Evolutionary conservation across 495 filamentous ascomycete genomes (phyloP).

Genomic region (Geoglossum glabrum): DNA sequence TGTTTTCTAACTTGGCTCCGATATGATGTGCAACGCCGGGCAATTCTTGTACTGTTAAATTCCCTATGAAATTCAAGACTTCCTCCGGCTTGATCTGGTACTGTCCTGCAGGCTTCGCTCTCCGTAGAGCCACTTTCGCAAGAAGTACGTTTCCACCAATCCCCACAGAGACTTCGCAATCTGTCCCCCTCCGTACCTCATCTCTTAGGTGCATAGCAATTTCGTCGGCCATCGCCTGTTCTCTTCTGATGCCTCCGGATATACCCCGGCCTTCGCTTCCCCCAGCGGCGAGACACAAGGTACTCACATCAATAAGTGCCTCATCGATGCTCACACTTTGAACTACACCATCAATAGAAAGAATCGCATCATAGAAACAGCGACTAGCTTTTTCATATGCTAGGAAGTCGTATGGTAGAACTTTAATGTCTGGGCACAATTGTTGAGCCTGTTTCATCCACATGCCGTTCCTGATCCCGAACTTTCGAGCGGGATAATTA

Average conservation of each 20-base stretch:
- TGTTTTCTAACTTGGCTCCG: constrained; percentile 62
- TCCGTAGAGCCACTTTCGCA: constrained; percentile 75
- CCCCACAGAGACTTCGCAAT: constrained; percentile 80
- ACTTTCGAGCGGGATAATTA: constrained; percentile 75
- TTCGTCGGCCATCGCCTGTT: constrained; percentile 62
- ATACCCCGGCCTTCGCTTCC: constrained; percentile 48
- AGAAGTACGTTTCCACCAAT: constrained; percentile 82
- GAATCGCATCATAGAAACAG: constrained; percentile 66
- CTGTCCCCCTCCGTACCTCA: constrained; percentile 49
- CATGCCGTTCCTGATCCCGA: constrained; percentile 90
- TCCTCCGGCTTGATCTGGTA: constrained; percentile 68
- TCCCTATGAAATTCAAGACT: constrained; percentile 52
- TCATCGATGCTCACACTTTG: constrained; percentile 97
- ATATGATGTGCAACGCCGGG: constrained; percentile 82
- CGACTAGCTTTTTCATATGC: constrained; percentile 84
- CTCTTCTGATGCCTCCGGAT: constrained; percentile 51
- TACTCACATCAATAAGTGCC: constrained; percentile 62
- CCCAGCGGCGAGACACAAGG: constrained; percentile 40
- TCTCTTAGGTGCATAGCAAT: constrained; percentile 48
- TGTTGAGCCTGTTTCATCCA: constrained; percentile 88
- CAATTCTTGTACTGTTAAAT: constrained; percentile 54
- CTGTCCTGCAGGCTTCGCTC: constrained; percentile 88
- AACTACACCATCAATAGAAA: constrained; percentile 59
- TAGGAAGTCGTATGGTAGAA: constrained; percentile 82
- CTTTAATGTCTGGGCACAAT: constrained; percentile 64